Conservation (phyloP, 2,329 filamentous ascomycete genomes). For the Aureobasidium sp. region DNA sequence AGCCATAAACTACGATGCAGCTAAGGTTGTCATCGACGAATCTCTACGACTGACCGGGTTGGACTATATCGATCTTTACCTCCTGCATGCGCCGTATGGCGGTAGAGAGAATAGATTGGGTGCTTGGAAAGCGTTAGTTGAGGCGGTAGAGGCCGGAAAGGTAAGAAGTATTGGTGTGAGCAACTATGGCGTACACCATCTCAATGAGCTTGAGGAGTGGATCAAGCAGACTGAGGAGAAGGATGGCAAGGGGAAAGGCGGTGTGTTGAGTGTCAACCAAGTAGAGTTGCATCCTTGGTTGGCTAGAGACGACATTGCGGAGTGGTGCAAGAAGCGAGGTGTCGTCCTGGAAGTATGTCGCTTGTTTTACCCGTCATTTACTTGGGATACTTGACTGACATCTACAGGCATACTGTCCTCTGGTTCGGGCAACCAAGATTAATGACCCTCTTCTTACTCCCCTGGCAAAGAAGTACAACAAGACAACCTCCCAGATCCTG, state of each 20-base stretch:
- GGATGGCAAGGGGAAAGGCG: slow-evolving; percentile 55
- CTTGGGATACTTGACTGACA: background rate
- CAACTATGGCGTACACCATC: slow-evolving; percentile 50
- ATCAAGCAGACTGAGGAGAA: slow-evolving; percentile 58
- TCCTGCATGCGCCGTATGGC: slow-evolving; percentile 49
- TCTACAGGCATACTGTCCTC: slow-evolving; percentile 38
- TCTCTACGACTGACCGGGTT: slow-evolving; percentile 55
- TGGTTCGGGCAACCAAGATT: slow-evolving; percentile 40
- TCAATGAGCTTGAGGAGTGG: slow-evolving; percentile 48
- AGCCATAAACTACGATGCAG: slow-evolving; percentile 54
- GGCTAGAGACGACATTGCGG: slow-evolving; percentile 66
- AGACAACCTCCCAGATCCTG: slow-evolving; percentile 52
- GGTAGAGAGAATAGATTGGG: slow-evolving; percentile 44
- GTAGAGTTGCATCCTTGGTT: slow-evolving; percentile 91
- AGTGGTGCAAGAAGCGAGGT: slow-evolving; percentile 60
- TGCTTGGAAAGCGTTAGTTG: slow-evolving; percentile 49
- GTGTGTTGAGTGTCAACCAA: slow-evolving; percentile 75
- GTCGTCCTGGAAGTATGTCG: slow-evolving; percentile 36
- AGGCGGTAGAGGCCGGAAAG: slow-evolving; percentile 46
- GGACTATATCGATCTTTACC: slow-evolving; percentile 39
- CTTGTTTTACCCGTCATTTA: background rate
- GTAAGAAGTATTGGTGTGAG: slow-evolving; percentile 48
- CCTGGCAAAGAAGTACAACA: slow-evolving; percentile 50
- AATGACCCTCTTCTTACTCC: slow-evolving; percentile 47
- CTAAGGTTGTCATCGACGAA: slow-evolving; percentile 56